Evolutionary conservation across 2,329 filamentous ascomycete species (phyloP).

Genomic region (Fusarium aywerte): DNA sequence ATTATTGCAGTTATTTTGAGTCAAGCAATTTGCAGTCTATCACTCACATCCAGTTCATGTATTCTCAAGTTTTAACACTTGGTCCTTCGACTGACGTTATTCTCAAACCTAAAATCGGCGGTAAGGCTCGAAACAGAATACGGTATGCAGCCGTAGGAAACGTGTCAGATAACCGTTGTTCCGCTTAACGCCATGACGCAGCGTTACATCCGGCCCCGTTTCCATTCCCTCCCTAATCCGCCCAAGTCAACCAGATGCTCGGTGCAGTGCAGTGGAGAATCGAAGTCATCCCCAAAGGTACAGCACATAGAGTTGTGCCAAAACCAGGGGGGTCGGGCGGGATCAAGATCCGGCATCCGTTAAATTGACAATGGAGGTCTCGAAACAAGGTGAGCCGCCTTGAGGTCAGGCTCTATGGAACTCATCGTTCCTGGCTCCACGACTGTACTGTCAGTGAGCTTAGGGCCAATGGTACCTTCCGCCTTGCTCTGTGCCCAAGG

Average conservation of each 20-base stretch:
- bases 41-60: neutral
- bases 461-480: slow-evolving; percentile 30
- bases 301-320: neutral
- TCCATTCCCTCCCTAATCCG: slow-evolving; percentile 35
- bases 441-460: neutral
- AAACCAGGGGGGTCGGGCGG: slow-evolving; percentile 26
- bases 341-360: slow-evolving; percentile 42
- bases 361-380: slow-evolving; percentile 13
- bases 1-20: neutral
- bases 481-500: slow-evolving; percentile 29
- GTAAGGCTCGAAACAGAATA: slow-evolving; percentile 13
- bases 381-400: slow-evolving; percentile 7
- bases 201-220: slow-evolving; percentile 29
- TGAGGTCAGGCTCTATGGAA: neutral
- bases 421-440: neutral
- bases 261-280: slow-evolving; percentile 41
- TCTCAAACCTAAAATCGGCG: slow-evolving; percentile 2
- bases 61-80: neutral
- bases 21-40: neutral
- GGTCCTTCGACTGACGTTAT: neutral
- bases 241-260: slow-evolving; percentile 43
- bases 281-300: neutral
- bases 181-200: slow-evolving; percentile 36
- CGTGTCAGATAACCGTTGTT: slow-evolving; percentile 27
- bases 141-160: slow-evolving; percentile 21